Evolutionary conservation across 164 flowering plant species (phyloP).

Genomic region (Stephania yunnanensis): DNA sequence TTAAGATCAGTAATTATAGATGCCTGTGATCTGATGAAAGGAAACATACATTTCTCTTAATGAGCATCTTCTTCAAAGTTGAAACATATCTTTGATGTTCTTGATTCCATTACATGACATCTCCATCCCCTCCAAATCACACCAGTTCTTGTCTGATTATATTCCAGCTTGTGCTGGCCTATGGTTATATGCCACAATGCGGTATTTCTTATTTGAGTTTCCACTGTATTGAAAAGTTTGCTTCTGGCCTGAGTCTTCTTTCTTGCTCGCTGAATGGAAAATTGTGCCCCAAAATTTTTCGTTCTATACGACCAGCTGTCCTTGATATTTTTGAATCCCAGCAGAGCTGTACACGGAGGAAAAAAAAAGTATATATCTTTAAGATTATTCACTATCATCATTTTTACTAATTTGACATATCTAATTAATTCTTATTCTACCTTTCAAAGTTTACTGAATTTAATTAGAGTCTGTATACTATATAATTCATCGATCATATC

Average conservation of each 20-base stretch:
- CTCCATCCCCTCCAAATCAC: background rate
- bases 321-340: background rate
- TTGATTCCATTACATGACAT: background rate
- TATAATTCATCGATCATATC: background rate
- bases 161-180: background rate
- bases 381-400: background rate
- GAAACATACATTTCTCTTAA: background rate
- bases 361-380: background rate
- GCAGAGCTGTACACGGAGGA: background rate
- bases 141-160: background rate
- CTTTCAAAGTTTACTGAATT: background rate
- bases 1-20: background rate
- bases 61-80: background rate
- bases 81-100: background rate
- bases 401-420: background rate
- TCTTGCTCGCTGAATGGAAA: background rate
- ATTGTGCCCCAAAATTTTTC: background rate
- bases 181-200: background rate
- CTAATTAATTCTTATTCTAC: background rate
- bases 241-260: background rate
- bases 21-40: background rate
- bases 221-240: background rate
- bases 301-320: background rate
- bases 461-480: background rate
- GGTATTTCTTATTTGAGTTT: background rate